Percentiles rank a stretch among this genome's conserved stretches.
These are phyloP conservation scores for Solanum pimpinellifolium DNA, from an alignment of 257 asterid genomes.

Conservation along the genomic window DNA sequence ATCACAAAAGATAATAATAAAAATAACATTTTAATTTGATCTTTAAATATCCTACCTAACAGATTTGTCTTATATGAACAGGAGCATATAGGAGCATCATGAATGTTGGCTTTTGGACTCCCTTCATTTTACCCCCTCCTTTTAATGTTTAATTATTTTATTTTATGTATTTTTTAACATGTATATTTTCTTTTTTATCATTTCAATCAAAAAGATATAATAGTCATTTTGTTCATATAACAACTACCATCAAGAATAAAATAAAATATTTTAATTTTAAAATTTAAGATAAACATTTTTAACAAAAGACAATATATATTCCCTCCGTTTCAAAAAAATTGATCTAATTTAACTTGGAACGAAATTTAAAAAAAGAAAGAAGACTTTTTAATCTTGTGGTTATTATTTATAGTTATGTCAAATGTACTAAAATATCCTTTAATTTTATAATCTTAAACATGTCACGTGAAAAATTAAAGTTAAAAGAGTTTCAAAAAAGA, in stretches of 20 bases:
- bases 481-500: fast-evolving
- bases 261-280: no score
- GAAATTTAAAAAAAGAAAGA: fast-evolving
- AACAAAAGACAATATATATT: neutral
- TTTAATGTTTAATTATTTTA: neutral
- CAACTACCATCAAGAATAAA: neutral
- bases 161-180: no score
- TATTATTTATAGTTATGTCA: no score
- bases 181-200: no score
- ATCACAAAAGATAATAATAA: neutral
- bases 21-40: no score
- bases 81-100: neutral
- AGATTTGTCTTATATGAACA: neutral
- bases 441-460: fast-evolving
- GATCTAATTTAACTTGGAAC: no score
- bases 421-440: no score
- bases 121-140: neutral
- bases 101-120: neutral
- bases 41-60: neutral
- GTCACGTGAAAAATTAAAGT: fast-evolving
- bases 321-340: no score
- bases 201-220: no score
- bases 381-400: no score
- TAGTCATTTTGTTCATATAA: no score
- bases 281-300: no score